Percentiles rank a stretch among this genome's conserved stretches.
Conservation (phyloP, 2,329 filamentous ascomycete genomes). For the Neonectria punicea region DNA sequence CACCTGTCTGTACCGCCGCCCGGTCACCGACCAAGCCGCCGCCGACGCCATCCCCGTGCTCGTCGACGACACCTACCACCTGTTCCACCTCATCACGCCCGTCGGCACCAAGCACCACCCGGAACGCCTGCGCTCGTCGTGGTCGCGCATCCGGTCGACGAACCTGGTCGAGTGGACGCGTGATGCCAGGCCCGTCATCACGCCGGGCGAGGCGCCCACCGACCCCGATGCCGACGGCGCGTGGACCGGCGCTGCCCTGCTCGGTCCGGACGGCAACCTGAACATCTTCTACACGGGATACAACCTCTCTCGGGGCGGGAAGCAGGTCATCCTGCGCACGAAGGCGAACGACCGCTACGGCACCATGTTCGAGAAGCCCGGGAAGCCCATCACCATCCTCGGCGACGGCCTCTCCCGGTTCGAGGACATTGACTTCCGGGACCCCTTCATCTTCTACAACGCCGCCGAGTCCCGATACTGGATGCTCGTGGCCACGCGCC, state of each 20-base stretch:
- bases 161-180: conserved; percentile 47
- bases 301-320: conserved; percentile 43
- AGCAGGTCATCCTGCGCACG: conserved; percentile 47
- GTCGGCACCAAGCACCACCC: conserved; percentile 48
- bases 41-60: conserved; percentile 51
- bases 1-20: conserved; percentile 40
- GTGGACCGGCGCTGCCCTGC: conserved; percentile 49
- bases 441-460: conserved; percentile 50
- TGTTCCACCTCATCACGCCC: conserved; percentile 49
- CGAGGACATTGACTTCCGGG: conserved; percentile 51
- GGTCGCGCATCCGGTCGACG: conserved; percentile 45
- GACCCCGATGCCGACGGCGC: conserved; percentile 47
- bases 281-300: conserved; percentile 53
- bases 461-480: conserved; percentile 44
- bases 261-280: conserved; percentile 46
- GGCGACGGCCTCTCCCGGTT: conserved; percentile 37
- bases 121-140: conserved; percentile 45
- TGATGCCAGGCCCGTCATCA: conserved; percentile 39
- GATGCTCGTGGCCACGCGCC: conserved; percentile 52
- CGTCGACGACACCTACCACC: conserved; percentile 49
- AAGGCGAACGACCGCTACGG: conserved; percentile 42
- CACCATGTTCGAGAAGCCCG: conserved; percentile 38
- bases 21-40: conserved; percentile 43
- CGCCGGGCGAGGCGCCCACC: conserved; percentile 30
- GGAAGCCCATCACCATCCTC: conserved; percentile 37